Evolutionary conservation across 164 flowering plant genomes (phyloP).

Genomic region (Berberis thunbergii): DNA sequence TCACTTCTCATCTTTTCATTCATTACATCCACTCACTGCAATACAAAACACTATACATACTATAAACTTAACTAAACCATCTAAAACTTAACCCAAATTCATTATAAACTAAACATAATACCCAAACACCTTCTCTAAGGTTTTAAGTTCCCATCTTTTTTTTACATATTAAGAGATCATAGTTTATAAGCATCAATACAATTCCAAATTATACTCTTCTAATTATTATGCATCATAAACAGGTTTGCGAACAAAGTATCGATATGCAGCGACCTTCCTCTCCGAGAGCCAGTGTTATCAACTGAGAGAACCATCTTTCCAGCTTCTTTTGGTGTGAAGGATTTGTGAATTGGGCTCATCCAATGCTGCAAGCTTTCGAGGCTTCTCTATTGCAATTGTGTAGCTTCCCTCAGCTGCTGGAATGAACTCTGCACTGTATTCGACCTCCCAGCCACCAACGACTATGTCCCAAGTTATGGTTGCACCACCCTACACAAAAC

Average conservation of each 20-base stretch:
- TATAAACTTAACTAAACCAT: not conserved
- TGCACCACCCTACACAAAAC: conserved; percentile 48
- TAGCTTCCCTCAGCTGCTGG: conserved; percentile 72
- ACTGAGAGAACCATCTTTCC: conserved; percentile 84
- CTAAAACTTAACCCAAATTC: not conserved
- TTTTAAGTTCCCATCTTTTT: not conserved
- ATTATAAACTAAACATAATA: not conserved
- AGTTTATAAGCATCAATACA: not conserved
- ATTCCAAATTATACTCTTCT: not conserved
- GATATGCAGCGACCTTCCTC: conserved; percentile 82
- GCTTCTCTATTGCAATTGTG: conserved; percentile 68
- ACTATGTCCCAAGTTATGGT: conserved; percentile 92
- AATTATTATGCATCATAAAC: not conserved
- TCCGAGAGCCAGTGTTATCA: conserved; percentile 65
- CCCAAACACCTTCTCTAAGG: not conserved
- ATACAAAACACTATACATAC: not conserved
- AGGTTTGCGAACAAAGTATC: conserved; percentile 26
- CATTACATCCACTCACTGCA: too few relatives aligned
- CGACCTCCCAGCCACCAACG: conserved; percentile 97
- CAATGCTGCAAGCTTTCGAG: conserved; percentile 28
- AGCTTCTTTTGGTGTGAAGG: conserved; percentile 54
- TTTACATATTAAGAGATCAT: not conserved
- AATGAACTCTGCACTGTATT: conserved; percentile 82
- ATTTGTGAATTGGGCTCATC: conserved; percentile 79
- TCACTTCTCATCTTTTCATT: not conserved